Percentiles rank a stretch among this genome's conserved stretches.
phyloP scores from a whole-genome alignment of 768 basidiomycete species.

The Mycena albidolilacea region DNA sequence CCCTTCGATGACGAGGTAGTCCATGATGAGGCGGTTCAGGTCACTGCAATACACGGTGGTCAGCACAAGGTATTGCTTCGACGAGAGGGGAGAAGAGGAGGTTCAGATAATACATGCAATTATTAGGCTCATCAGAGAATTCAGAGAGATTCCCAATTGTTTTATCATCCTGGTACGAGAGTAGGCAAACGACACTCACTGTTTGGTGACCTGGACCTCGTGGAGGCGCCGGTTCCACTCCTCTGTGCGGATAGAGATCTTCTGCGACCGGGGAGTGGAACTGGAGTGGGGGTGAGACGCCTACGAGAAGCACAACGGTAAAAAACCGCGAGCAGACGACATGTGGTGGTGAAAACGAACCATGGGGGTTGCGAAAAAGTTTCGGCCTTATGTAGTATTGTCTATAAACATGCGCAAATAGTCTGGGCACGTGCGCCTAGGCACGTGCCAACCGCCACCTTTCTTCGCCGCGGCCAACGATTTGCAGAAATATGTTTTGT shows the following conservation, averaged over 20 bases:
- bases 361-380: constrained; percentile 13
- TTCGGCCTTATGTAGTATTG: constrained; percentile 11
- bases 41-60: constrained; percentile 70
- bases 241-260: constrained; percentile 76
- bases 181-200: constrained; percentile 73
- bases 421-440: too few species aligned
- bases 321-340: constrained; percentile 5
- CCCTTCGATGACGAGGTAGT: constrained; percentile 97
- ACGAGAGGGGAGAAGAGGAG: constrained; percentile 43
- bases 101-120: constrained; percentile 94
- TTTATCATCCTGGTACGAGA: constrained; percentile 70
- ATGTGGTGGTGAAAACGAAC: constrained; percentile 28
- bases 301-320: constrained; percentile 12
- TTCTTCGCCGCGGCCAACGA: too few species aligned
- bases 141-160: constrained; percentile 99
- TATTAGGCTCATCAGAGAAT: constrained; percentile 75
- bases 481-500: not conserved
- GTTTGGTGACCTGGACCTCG: constrained; percentile 87
- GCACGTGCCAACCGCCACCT: too few species aligned
- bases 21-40: constrained; percentile 94
- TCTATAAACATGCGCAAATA: not conserved
- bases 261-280: constrained; percentile 57
- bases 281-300: constrained; percentile 19
- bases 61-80: constrained; percentile 41
- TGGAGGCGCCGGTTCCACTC: constrained; percentile 91